Evolutionary conservation across 306 rosid genomes (phyloP), one percentile per base, ranked within the genome.

Genomic region (Malus domestica): DNA sequence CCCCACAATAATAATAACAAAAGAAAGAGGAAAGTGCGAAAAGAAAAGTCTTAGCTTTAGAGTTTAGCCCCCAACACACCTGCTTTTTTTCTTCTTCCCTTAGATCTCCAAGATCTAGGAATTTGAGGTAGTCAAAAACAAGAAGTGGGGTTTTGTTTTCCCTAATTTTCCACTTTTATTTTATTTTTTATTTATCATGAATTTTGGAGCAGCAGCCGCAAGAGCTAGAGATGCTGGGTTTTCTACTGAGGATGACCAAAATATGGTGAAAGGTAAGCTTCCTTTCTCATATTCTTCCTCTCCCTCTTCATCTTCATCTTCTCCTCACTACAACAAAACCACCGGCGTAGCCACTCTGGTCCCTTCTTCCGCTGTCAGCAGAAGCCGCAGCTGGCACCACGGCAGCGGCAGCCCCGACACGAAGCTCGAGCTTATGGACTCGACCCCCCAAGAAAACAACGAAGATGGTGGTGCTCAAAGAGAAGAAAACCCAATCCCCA

Each of bases 381-480:
- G 55, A 49, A 49, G 20, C 55, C 16, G 55, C 55, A 6, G 55
- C 55, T 51, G 55, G 20, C 55, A 32, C 52, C 19, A 35, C 18
- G 10, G 54, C 52, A 52, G 42, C 46, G 33, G 40, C 30, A 4
- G 78, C 18, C 76, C 81, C 1, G 79, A 77, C 46, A 77, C 79
- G 15, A 77, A 73, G 68, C 87, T 76, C 1, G 84, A 80, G 78
- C 75, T 77, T 13, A 80, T 84, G 85, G 82, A 79, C 44, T 79
- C 78, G 3, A 58, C 76, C 20, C 68, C 83, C 15, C 68, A 72
- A 18, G 46, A 55, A 8, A 51, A 30, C 49, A 4, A 3, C 15
- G 58, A 29, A 29, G 45, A 4, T 12, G 33, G 33, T 7, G 49
- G 46, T 6, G 29, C 10, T 42, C 27, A 63, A 23, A 27, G 72